Evolutionary conservation across 1,284 basidiomycete species (phyloP), one percentile per base, ranked within the genome.

Genomic region (Singerocomus rubriflavus): DNA sequence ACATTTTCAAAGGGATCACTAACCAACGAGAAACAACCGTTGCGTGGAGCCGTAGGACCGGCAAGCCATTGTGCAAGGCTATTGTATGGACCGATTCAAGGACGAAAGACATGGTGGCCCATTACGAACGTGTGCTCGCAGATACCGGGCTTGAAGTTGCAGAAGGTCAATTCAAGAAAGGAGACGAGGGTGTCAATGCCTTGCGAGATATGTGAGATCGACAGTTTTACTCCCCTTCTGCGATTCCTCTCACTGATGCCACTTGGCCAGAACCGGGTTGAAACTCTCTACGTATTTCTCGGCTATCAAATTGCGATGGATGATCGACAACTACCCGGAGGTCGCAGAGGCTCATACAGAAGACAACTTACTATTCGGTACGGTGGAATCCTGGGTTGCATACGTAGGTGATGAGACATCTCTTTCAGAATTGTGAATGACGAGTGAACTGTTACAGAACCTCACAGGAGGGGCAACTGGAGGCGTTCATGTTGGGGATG

Each of bases 11-110:
- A 91, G 91, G 95, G 34, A 92, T 99, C 72, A 98, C 96, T 44
- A 99, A 98, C 68, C 96, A 99, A 74, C 85, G 97, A 52, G 96
- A 99, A 71, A 99, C 97, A 5, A 88, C 95, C 1, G 85, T 98
- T 16, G 91, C 88, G 11, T 99, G 97, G 97, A 91, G 91, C 67
- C 82, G 87, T 57, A 80, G 78, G 63, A 96, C 93, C 2, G 95
- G 96, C 44, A 88, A 90, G 68, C 87, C 93, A 0, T 72, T 97
- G 12, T 92, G 90, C 70, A 84, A 80, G 55, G 92, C 94, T 41
- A 94, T 99, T 59, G 96, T 98, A 29, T 99, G 96, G 97, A 89
- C 92, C 51, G 97, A 99, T 68, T 86, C 88, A 9, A 83, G 97
- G 42, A 98, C 93, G 47, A 91, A 91, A 58, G 80, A 84, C 57